Evolutionary conservation across 2,329 filamentous ascomycete species (phyloP), one percentile per base, ranked within the genome.

Genomic region (Orbilia blumenaviensis): DNA sequence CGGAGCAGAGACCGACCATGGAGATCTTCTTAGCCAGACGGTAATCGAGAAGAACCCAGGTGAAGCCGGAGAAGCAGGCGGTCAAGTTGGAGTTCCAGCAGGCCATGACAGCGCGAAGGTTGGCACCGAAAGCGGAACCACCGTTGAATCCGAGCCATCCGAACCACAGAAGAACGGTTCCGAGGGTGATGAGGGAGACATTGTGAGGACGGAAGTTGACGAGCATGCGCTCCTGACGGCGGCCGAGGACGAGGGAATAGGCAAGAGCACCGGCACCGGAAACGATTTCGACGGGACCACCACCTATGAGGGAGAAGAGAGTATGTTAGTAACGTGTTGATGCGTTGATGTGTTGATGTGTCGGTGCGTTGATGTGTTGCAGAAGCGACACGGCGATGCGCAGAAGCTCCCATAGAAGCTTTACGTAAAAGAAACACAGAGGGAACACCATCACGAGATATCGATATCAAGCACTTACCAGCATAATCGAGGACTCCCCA

Each of bases 111-210:
- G 95, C 95, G 79, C 95, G 92, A 64, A 98, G 87, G 86, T 97
- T 97, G 79, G 94, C 93, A 80, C 94, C 94, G 80, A 97, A 97
- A 41, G 94, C 86, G 23, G 94, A 97, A 78, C 95, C 95, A 81
- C 94, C 95, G 87, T 99, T 99, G 89, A 99, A 99, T 66, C 94
- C 95, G 78, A 99, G 87, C 95, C 95, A 99, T 81, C 95, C 95
- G 81, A 98, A 98, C 94, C 94, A 98, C 68, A 99, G 92, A 81
- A 99, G 88, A 79, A 97, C 88, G 2, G 95, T 98, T 78, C 95
- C 95, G 80, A 98, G 90, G 0, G 95, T 94, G 84, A 99, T 97
- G 81, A 98, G 88, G 4, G 94, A 97, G 79, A 98, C 95, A 86
- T 99, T 99, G 87, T 99, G 95, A 16, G 95, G 95, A 80, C 95